Conservation (phyloP, 768 basidiomycete genomes). For the Tricholoma sp. region DNA sequence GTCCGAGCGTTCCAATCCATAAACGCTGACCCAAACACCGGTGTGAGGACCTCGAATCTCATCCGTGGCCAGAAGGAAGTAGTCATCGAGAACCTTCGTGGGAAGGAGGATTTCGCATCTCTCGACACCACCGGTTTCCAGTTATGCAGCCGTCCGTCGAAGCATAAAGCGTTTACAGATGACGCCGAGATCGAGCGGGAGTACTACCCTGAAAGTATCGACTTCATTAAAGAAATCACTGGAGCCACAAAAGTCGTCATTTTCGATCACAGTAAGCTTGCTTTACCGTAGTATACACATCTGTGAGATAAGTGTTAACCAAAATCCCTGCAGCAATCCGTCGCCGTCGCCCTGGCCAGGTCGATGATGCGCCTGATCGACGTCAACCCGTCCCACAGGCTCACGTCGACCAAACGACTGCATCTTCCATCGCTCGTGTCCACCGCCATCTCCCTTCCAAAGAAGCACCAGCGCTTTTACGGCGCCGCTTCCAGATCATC, state of each 20-base stretch:
- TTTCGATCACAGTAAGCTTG: constrained; percentile 54
- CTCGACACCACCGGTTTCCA: constrained; percentile 52
- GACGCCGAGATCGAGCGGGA: constrained; percentile 42
- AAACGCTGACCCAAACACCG: constrained; percentile 28
- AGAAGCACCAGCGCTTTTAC: constrained; percentile 39
- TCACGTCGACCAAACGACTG: constrained; percentile 51
- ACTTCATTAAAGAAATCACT: constrained; percentile 50
- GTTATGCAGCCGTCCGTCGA: constrained; percentile 22
- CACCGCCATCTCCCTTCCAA: constrained; percentile 43
- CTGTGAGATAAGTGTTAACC: not conserved
- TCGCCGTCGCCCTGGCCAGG: constrained; percentile 33
- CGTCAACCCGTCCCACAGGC: constrained; percentile 42
- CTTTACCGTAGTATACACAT: not conserved
- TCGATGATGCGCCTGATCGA: constrained; percentile 28
- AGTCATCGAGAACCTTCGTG: constrained; percentile 48
- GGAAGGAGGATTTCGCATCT: constrained; percentile 36
- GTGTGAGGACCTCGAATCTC: constrained; percentile 23
- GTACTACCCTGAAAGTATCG: constrained; percentile 56
- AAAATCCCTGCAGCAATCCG: constrained; percentile 33
- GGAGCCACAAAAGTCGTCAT: constrained; percentile 54
- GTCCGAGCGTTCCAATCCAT: constrained; percentile 33
- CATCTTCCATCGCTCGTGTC: constrained; percentile 40
- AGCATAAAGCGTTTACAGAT: constrained; percentile 40
- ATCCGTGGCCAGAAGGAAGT: constrained; percentile 19
- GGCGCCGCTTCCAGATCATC: constrained; percentile 51